Conservation (phyloP, 2,329 filamentous ascomycete genomes). For the Mycosphaerelloides madeirae region DNA sequence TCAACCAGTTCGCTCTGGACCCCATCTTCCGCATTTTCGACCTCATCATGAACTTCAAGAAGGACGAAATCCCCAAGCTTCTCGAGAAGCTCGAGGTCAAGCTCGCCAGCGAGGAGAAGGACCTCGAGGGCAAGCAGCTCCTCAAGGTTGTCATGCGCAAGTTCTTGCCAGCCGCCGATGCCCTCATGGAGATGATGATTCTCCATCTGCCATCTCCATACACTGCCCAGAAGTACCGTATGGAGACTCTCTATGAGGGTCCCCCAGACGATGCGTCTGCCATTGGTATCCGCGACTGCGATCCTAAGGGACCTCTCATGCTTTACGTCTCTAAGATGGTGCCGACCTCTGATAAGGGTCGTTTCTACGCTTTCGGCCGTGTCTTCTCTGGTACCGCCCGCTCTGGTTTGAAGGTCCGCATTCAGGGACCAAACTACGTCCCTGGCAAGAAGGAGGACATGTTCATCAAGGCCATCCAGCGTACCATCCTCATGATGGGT, state of each 20-base stretch:
- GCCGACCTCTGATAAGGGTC: constrained; percentile 97
- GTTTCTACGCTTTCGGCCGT: constrained; percentile 99
- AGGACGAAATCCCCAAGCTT: constrained; percentile 77
- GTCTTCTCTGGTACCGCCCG: constrained; percentile 98
- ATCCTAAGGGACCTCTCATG: constrained; percentile 98
- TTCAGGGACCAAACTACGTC: constrained; percentile 97
- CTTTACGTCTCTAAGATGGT: constrained; percentile 99
- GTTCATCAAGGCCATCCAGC: constrained; percentile 99
- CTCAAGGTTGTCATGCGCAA: constrained; percentile 98
- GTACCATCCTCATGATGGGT: constrained; percentile 99
- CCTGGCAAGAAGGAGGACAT: constrained; percentile 98
- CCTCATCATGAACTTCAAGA: constrained; percentile 98
- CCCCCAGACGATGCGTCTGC: constrained; percentile 85
- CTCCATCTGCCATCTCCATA: constrained; percentile 95
- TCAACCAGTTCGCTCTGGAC: constrained; percentile 99
- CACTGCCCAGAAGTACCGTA: constrained; percentile 95
- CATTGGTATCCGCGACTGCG: constrained; percentile 97
- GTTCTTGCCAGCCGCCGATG: constrained; percentile 97
- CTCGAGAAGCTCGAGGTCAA: constrained; percentile 94
- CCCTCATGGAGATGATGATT: constrained; percentile 99
- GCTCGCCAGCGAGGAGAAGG: constrained; percentile 78
- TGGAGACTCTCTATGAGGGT: constrained; percentile 98
- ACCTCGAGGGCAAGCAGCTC: constrained; percentile 94
- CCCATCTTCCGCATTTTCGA: constrained; percentile 99
- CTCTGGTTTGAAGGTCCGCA: constrained; percentile 98